These are phyloP conservation scores for Penicillium psychrosexuale DNA, from an alignment of 2,329 filamentous ascomycete species.

Conservation along the genomic window DNA sequence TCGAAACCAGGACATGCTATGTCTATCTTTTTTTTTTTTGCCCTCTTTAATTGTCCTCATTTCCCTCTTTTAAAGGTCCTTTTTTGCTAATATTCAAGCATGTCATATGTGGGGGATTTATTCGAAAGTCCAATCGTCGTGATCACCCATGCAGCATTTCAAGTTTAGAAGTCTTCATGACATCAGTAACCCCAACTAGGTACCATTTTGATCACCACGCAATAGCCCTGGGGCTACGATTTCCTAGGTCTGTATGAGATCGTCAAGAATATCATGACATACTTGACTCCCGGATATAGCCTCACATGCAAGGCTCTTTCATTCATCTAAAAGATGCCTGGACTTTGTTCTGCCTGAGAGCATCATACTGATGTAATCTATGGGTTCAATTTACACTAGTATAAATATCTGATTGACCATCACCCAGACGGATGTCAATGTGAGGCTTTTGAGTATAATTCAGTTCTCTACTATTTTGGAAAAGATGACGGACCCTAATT, in stretches of 20 bases:
- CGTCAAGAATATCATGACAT: background rate
- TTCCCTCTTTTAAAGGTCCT: background rate
- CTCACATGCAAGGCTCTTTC: background rate
- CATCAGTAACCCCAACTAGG: background rate
- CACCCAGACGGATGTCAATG: too few relatives aligned
- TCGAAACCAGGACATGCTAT: slow-evolving; percentile 1
- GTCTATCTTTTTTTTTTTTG: background rate
- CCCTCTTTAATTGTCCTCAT: background rate
- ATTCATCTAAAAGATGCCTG: background rate
- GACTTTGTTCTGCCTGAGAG: background rate
- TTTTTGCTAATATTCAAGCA: background rate
- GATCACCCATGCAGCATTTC: too few relatives aligned
- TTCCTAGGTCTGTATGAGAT: background rate
- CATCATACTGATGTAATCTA: slow-evolving; percentile 1
- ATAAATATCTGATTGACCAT: background rate
- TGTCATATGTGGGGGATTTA: background rate
- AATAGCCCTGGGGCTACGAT: background rate
- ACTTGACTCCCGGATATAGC: background rate
- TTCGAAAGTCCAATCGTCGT: background rate
- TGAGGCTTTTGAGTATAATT: background rate
- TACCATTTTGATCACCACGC: background rate
- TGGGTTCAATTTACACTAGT: background rate
- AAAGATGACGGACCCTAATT: background rate
- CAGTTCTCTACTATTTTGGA: background rate
- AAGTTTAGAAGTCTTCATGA: background rate